These are phyloP conservation scores for Sarocladiaceae sp. DNA, from an alignment of 2,329 filamentous ascomycete species.

Conservation along the genomic window DNA sequence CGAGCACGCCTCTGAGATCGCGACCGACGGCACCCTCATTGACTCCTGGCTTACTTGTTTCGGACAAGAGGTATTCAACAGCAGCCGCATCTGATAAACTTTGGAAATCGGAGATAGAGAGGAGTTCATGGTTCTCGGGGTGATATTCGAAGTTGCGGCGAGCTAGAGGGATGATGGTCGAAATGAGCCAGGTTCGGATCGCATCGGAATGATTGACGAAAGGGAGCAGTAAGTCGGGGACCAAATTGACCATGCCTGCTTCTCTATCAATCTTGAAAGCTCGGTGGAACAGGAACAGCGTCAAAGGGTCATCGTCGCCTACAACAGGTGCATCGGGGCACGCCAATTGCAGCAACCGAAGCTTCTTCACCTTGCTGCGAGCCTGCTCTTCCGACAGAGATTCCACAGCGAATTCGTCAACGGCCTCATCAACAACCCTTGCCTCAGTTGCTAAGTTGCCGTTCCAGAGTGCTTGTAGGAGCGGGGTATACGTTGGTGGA, in stretches of 20 bases:
- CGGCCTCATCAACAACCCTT: conserved; percentile 26
- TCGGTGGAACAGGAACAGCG: conserved; percentile 61
- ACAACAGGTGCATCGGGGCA: conserved; percentile 40
- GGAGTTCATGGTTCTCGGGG: conserved; percentile 37
- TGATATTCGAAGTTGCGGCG: conserved; percentile 67
- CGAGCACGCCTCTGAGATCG: conserved; percentile 61
- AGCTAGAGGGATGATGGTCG: conserved; percentile 61
- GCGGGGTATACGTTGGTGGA: conserved; percentile 54
- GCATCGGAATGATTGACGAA: conserved; percentile 58
- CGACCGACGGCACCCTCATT: conserved; percentile 43
- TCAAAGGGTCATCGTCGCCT: conserved; percentile 47
- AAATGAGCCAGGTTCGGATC: conserved; percentile 63
- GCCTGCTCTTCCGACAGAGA: conserved; percentile 58
- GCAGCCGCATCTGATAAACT: conserved; percentile 52
- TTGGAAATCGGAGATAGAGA: conserved; percentile 59
- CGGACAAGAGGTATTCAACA: conserved; percentile 54
- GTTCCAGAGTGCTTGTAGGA: conserved; percentile 52
- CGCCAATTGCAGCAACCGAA: conserved; percentile 54
- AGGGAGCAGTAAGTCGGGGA: conserved; percentile 61
- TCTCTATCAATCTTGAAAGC: conserved; percentile 64
- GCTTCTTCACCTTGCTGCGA: conserved; percentile 54
- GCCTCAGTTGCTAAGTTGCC: conserved; percentile 32
- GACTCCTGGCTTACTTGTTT: conserved; percentile 39
- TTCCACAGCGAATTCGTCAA: conserved; percentile 52
- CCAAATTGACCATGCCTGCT: conserved; percentile 62